Evolutionary conservation across 331 rosid species (phyloP), one percentile per base, ranked within the genome.

Genomic region (Arachis monticola): DNA sequence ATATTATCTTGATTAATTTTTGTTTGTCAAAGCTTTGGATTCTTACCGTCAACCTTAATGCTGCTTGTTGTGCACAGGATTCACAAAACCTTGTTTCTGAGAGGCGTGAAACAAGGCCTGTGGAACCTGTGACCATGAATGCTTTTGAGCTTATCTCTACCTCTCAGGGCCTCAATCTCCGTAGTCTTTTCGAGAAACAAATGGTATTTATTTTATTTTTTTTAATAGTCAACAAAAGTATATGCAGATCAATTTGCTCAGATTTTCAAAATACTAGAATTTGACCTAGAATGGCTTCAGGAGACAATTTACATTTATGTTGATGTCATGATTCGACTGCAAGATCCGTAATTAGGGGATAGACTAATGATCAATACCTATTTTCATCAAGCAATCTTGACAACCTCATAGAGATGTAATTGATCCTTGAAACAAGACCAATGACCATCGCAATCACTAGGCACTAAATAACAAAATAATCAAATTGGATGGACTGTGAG

Each of bases 101-200:
- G 87, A 82, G 83, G 82, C 86, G 87, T 67, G 96, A 88, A 64
- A 96, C 60, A 55, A 77, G 80, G 58, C 80, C 78, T 40, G 79
- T 42, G 62, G 85, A 91, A 0, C 99, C 99, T 27, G 85, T 83
- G 67, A 79, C 97, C 38, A 83, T 94, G 99, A 94, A 94, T 87
- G 99, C 99, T 2, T 94, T 94, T 78, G 99, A 94, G 85, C 96
- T 94, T 22, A 94, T 94, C 77, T 92, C 99, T 55, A 94, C 88
- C 46, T 94, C 99, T 47, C 96, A 86, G 67, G 99, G 99, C 66
- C 88, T 94, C 88, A 88, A 94, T 86, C 97, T 94, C 30, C 68
- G 92, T 69, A 64, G 82, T 78, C 96, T 94, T 32, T 94, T 94
- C 41, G 97, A 92, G 85, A 92, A 94, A 88, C 93, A 86, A 88